Evolutionary conservation across 805 yeast genomes (phyloP).

Genomic region (Teunomyces atbi): DNA sequence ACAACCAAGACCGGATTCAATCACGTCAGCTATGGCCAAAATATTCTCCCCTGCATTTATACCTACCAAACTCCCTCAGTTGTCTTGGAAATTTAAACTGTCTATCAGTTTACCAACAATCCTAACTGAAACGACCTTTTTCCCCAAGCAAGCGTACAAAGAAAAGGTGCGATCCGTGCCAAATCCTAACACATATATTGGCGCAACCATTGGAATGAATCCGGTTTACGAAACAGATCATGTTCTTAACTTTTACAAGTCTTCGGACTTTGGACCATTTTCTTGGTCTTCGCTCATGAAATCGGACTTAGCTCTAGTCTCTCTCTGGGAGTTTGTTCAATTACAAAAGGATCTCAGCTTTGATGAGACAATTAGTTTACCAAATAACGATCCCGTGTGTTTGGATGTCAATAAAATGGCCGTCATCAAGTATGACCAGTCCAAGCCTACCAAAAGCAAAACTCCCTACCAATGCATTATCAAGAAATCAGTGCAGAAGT

Average conservation of each 20-base stretch:
- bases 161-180: neutral
- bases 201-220: neutral
- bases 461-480: constrained; percentile 6
- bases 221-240: neutral
- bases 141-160: neutral
- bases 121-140: neutral
- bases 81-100: constrained; percentile 1
- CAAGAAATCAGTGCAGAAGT: constrained; percentile 7
- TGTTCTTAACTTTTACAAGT: constrained; percentile 2
- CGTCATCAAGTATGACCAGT: constrained; percentile 1
- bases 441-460: no score
- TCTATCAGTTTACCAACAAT: constrained; percentile 1
- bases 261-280: constrained; percentile 4
- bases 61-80: neutral
- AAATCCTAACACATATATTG: neutral
- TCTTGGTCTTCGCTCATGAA: constrained; percentile 8
- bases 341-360: constrained; percentile 1
- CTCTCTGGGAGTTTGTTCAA: constrained; percentile 5
- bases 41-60: constrained; percentile 1
- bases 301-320: constrained; percentile 4
- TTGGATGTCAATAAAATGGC: constrained; percentile 8
- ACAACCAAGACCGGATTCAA: neutral
- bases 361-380: constrained; percentile 4
- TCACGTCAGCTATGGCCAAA: constrained; percentile 1
- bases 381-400: neutral